phyloP scores from a whole-genome alignment of 371 early-diverging fungal genomes.

The Mortierella sp. region DNA sequence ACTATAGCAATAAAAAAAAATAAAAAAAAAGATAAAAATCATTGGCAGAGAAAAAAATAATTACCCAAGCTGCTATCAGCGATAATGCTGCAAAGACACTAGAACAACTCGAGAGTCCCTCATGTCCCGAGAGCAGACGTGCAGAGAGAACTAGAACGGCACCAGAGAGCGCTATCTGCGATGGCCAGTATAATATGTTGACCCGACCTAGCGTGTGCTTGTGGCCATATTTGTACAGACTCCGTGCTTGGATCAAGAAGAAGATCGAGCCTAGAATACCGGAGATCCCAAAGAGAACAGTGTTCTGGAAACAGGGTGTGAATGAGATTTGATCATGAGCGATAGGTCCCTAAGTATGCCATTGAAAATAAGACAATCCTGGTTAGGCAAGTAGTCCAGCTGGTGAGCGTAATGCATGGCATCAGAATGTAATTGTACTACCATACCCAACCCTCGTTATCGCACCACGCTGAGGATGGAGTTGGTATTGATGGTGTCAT shows the following conservation, averaged over 20 bases:
- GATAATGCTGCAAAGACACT: neutral
- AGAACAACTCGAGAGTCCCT: neutral
- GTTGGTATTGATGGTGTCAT: no score
- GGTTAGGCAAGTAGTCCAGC: no score
- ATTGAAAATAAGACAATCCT: no score
- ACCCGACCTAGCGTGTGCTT: conserved; percentile 9
- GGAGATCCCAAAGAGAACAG: conserved; percentile 13
- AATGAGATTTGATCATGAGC: conserved; percentile 7
- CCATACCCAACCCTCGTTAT: no score
- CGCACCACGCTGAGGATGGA: no score
- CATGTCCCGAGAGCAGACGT: no score
- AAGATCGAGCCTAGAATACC: conserved; percentile 1
- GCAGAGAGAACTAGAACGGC: neutral
- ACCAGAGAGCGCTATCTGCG: conserved; percentile 2
- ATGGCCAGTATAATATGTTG: conserved; percentile 19
- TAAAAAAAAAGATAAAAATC: no score
- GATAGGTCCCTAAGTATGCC: conserved; percentile 14
- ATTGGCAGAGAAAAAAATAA: neutral
- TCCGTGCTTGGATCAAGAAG: conserved; percentile 1
- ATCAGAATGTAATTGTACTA: no score
- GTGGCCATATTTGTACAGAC: conserved; percentile 1
- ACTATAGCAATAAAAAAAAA: no score
- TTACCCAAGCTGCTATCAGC: conserved; percentile 3
- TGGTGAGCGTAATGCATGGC: no score
- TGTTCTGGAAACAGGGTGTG: conserved; percentile 24